These are phyloP conservation scores for Ceratobasidium sp. DNA, from an alignment of 1,284 basidiomycete species.

Conservation along the genomic window DNA sequence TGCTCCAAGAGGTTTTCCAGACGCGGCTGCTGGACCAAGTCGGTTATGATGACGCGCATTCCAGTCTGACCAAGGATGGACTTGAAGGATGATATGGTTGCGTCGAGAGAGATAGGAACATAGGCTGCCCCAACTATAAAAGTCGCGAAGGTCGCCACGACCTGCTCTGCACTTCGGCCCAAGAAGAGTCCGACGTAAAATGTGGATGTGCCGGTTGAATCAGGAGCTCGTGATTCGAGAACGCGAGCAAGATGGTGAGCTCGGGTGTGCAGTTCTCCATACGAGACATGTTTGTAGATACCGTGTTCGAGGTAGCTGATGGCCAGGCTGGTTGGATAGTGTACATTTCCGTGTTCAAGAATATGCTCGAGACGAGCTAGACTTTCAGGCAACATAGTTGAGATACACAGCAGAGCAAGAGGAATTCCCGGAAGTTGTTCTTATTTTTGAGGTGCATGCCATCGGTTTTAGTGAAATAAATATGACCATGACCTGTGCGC, in stretches of 20 bases:
- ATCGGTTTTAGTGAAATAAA: too few relatives aligned
- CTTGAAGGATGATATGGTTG: background rate
- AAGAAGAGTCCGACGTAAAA: constrained; percentile 15
- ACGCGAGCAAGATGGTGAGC: background rate
- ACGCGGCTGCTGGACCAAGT: background rate
- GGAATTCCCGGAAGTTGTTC: too few relatives aligned
- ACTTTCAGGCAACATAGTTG: too few relatives aligned
- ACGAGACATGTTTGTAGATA: background rate
- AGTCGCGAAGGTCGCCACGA: constrained; percentile 1
- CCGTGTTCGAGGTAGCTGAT: background rate
- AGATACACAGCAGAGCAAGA: too few relatives aligned
- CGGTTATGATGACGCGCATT: constrained; percentile 4
- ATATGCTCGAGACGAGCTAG: background rate
- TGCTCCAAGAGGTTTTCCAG: background rate
- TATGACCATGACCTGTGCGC: too few relatives aligned
- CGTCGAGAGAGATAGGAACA: constrained; percentile 6
- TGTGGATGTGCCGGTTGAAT: too few relatives aligned
- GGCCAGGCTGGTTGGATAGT: background rate
- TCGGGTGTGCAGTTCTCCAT: background rate
- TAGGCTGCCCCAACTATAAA: constrained; percentile 5
- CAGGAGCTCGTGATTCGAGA: background rate
- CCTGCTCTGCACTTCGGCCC: background rate
- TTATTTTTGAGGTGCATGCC: too few relatives aligned
- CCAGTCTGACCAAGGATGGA: background rate
- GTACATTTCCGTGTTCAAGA: background rate